Evolutionary conservation across 2,329 filamentous ascomycete species (phyloP).

Genomic region (Zopfia rhizophila): DNA sequence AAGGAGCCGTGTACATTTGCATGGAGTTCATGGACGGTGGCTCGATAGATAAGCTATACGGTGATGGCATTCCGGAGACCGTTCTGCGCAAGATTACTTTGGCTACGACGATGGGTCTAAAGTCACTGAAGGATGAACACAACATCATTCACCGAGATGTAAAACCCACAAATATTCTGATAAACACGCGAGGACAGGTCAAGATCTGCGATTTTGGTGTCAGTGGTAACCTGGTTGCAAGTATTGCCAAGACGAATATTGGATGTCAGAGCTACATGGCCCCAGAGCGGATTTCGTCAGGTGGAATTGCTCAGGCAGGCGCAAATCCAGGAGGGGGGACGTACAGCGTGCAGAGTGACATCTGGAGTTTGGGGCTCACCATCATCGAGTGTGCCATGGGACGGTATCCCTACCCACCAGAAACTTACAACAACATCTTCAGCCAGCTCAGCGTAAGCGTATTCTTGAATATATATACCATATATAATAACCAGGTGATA

Average conservation of each 20-base stretch:
- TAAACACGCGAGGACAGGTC: conserved; percentile 88
- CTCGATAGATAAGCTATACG: conserved; percentile 95
- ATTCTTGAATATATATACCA: conserved; percentile 38
- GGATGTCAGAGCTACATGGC: conserved; percentile 99
- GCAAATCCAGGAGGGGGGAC: conserved; percentile 79
- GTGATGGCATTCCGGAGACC: conserved; percentile 86
- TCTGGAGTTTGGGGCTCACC: conserved; percentile 94
- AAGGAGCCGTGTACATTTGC: conserved; percentile 98
- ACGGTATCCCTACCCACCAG: conserved; percentile 93
- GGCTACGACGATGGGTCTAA: conserved; percentile 89
- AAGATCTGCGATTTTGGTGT: conserved; percentile 99
- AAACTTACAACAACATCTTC: conserved; percentile 98
- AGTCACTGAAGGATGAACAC: conserved; percentile 94
- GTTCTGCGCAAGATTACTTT: conserved; percentile 91
- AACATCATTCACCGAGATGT: conserved; percentile 99
- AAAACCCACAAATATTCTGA: conserved; percentile 97
- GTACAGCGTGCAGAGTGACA: conserved; percentile 97
- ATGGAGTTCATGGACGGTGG: conserved; percentile 99
- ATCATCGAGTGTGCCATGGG: conserved; percentile 97
- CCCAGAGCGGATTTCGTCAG: conserved; percentile 91
- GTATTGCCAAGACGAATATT: conserved; percentile 98
- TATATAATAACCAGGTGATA: conserved; percentile 51
- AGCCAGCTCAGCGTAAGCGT: conserved; percentile 95
- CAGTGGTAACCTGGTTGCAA: conserved; percentile 93
- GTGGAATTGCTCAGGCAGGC: conserved; percentile 77